Base-by-base conservation (phyloP, 805 yeast genomes). In the Lachancea nothofagi region DNA sequence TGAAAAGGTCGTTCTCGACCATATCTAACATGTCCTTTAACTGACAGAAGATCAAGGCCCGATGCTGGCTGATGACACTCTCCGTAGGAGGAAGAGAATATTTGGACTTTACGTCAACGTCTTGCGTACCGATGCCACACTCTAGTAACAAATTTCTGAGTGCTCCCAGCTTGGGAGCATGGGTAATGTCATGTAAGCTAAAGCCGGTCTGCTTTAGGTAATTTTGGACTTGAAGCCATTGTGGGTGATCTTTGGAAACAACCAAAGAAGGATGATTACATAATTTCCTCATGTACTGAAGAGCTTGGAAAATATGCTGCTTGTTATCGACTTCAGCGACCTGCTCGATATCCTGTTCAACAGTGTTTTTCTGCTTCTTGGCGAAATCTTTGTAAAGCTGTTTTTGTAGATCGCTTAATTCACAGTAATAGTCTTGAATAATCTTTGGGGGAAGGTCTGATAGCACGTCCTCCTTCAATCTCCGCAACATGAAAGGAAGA, bases 401-500 rank as follows among this genome's bases (percentile, higher is more conserved):
- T 54, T 81, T 83, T 60, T 93, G 99, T 42, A 88, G 67, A 47
- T 87, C 95, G 51, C 95, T 86, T 46, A 94, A 70, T 50, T 93
- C 97, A 67, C 98, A 93, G 61, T 93, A 93, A 62, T 93, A 90
- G 66, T 93, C 99, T 61, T 93, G 99, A 50, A 93, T 93, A 51
- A 94, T 93, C 64, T 93, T 93, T 28, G 99, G 99, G 7, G 99
- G 99, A 50, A 93, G 70, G 60, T 93, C 99, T 1, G 94, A 83
- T 39, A 93, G 69, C 4, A 93, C 99, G 51, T 93, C 97, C 57
- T 93, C 97, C 61, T 93, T 93, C 55, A 93, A 72, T 60, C 99
- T 80, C 61, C 99, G 82, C 48, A 93, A 69, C 88, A 94, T 83
- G 61, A 93, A 93, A 12, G 99, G 99, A 33, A 93, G 69, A 0